Conservation (phyloP, 2,329 filamentous ascomycete species). For the Cercospora sp. region DNA sequence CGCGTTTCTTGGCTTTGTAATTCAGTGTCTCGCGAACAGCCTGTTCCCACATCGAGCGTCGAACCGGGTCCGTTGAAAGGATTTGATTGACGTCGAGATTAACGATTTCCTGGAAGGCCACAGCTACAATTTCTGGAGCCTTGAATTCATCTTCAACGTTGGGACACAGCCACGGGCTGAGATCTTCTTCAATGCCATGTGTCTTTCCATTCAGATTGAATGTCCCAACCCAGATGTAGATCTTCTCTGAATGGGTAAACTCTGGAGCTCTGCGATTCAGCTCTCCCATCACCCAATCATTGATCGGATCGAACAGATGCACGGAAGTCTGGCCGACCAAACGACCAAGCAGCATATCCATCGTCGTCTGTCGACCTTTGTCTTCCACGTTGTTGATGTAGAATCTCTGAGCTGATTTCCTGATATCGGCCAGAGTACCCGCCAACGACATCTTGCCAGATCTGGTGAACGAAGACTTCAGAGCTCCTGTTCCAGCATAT, state of each 20-base stretch:
- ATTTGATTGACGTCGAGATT: constrained; percentile 96
- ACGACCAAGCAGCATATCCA: constrained; percentile 89
- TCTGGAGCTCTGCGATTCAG: constrained; percentile 66
- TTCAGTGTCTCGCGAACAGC: constrained; percentile 80
- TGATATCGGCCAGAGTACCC: constrained; percentile 88
- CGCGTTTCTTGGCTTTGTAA: constrained; percentile 61
- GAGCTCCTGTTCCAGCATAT: constrained; percentile 91
- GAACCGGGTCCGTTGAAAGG: constrained; percentile 92
- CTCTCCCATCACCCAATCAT: constrained; percentile 81
- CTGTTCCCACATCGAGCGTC: constrained; percentile 82
- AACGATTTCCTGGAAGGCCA: constrained; percentile 98
- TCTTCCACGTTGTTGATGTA: constrained; percentile 99
- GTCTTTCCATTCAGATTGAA: constrained; percentile 94
- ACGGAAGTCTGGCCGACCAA: constrained; percentile 82
- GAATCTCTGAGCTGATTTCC: constrained; percentile 89
- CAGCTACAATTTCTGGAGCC: constrained; percentile 81
- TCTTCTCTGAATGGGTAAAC: constrained; percentile 71
- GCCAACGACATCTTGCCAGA: constrained; percentile 94
- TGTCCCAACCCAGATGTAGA: constrained; percentile 82
- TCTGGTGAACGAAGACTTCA: constrained; percentile 93
- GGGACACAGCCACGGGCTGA: constrained; percentile 84
- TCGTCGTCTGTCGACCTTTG: constrained; percentile 87
- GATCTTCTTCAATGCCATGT: constrained; percentile 72
- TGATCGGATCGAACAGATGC: constrained; percentile 88
- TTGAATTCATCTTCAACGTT: constrained; percentile 55